Evolutionary conservation across 257 asterid species (phyloP), one percentile per base, ranked within the genome.

Genomic region (Henckelia pumila): DNA sequence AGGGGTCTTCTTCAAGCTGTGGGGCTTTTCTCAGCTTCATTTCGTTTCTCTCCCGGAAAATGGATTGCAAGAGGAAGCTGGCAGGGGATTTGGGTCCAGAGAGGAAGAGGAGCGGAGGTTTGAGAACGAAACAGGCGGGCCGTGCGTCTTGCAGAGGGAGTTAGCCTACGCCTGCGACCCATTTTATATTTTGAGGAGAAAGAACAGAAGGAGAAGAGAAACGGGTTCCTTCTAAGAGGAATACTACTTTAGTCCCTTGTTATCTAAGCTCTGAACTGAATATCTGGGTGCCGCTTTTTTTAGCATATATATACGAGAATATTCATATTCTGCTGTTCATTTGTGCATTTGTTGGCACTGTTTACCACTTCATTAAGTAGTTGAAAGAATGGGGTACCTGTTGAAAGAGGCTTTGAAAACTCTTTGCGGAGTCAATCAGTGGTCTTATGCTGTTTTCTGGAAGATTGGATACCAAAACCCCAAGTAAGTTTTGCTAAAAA

Each of bases 401-500:
- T 75, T 92, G 88, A 89, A 92, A 78, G 98, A 92, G 76, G 93
- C 90, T 73, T 76, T 92, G 88, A 92, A 92, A 90, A 89, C 88
- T 70, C 95, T 92, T 0, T 92, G 98, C 83, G 98, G 97, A 66
- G 88, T 92, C 65, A 84, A 89, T 67, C 92, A 85, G 67, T 92
- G 98, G 98, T 85, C 93, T 79, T 92, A 92, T 77, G 98, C 98
- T 75, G 95, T 86, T 89, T 88, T 89, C 78, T 92, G 98, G 98
- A 92, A 92, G 85, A 73, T 92, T 65, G 95, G 87, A 79, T 84
- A 82, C 87, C 95, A 86, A 78, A 89, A 92, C 66, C 89, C 96
- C 79, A 89, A 88, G 98, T 92, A 78, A 81, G 95, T 80, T 71
- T 71, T 58, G 7, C 14, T 64, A 14, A 67, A 64, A 37, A 30